Evolutionary conservation across 805 yeast genomes (phyloP), one percentile per base, ranked within the genome.

Genomic region (Sungouiozyma intestinalis): DNA sequence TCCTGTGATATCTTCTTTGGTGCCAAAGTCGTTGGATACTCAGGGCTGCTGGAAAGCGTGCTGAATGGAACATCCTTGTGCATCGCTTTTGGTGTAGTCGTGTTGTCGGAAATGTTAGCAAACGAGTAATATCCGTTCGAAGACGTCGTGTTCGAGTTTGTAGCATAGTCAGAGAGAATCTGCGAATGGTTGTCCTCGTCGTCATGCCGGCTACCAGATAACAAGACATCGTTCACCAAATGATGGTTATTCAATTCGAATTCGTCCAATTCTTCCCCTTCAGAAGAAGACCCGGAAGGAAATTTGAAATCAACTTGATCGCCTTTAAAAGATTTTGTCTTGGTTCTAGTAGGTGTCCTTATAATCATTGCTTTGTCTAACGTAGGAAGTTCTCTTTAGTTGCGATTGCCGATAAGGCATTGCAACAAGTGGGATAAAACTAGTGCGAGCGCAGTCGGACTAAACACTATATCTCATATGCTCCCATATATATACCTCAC

Each of bases 221-320:
- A 36, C 20, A 51, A 17, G 9, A 42, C 39, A 17, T 49, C 57
- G 36, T 58, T 58, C 18, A 61, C 42, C 27, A 60, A 29, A 40
- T 52, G 54, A 43, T 58, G 63, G 36, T 60, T 60, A 37, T 50
- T 57, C 47, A 55, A 36, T 16, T 51, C 54, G 18, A 45, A 44
- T 31, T 53, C 57, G 17, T 55, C 50, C 4, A 4, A 18, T 11
- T 11, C 21, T 31, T 5, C 27, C n/a, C 15, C 14, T 18, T 20
- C 11, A n/a, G 9, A 4, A 9, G 20, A 31, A 16, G n/a, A 6
- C n/a, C 18, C 32, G 4, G 61, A 55, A 14, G 72, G 72, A 41
- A 66, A 67, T 41, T 58, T 57, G 48, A 67, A 67, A 14, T 49
- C 61, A 60, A 63, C 56, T 46, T 67, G 71, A 2, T 62, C 51